Percentiles rank a stretch among this genome's conserved stretches.
Conservation (phyloP, 805 yeast species). For the Zygosaccharomyces bailii region DNA sequence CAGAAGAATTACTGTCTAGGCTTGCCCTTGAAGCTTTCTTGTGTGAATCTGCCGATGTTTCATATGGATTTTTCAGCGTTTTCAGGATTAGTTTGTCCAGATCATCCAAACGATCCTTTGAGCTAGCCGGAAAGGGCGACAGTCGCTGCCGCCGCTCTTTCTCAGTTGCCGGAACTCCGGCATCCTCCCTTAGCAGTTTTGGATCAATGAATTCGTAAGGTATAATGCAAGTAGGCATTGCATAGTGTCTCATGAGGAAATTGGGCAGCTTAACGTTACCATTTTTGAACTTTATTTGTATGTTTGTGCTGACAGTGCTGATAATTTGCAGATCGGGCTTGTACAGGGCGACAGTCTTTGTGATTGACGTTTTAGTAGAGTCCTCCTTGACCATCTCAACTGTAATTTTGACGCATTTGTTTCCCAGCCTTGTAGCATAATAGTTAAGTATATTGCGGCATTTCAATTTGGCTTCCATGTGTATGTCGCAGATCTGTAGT, state of each 20-base stretch:
- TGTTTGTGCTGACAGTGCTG: constrained; percentile 35
- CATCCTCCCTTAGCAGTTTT: constrained; percentile 21
- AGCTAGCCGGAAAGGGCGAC: neutral
- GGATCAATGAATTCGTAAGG: constrained; percentile 36
- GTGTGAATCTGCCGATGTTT: constrained; percentile 7
- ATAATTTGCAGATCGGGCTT: constrained; percentile 32
- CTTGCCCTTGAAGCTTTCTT: neutral
- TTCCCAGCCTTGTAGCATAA: constrained; percentile 24
- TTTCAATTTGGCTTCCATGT: constrained; percentile 26
- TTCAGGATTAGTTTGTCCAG: constrained; percentile 21
- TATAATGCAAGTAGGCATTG: constrained; percentile 30
- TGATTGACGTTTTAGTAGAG: constrained; percentile 25
- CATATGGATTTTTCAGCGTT: constrained; percentile 28
- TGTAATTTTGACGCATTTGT: constrained; percentile 31
- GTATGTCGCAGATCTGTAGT: constrained; percentile 24
- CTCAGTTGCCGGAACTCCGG: neutral
- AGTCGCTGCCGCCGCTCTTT: neutral
- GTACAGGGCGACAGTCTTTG: constrained; percentile 26
- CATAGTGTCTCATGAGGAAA: constrained; percentile 31
- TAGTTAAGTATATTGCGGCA: constrained; percentile 27
- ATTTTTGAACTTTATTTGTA: constrained; percentile 37
- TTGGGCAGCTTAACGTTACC: constrained; percentile 35
- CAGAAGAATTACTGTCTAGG: constrained; percentile 18
- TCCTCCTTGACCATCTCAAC: constrained; percentile 32
- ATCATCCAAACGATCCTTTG: constrained; percentile 6